phyloP scores from a whole-genome alignment of 805 yeast genomes.

The Blastobotrys parvus region DNA sequence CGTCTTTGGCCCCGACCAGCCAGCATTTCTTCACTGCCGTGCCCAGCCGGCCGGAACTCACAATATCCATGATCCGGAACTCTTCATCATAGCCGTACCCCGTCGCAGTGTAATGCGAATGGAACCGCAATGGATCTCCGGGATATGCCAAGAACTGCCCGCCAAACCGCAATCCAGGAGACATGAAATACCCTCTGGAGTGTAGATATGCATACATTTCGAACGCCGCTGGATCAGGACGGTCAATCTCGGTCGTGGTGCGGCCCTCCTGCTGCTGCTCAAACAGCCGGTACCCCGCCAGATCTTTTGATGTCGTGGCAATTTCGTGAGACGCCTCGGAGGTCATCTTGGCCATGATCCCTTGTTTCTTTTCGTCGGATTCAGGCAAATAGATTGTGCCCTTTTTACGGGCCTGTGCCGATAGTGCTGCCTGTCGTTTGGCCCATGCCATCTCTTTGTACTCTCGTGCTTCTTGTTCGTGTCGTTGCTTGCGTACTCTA shows the following conservation, averaged over 20 bases:
- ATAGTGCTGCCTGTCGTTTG: constrained; percentile 15
- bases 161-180: constrained; percentile 90
- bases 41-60: constrained; percentile 85
- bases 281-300: constrained; percentile 13
- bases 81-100: constrained; percentile 42
- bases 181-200: constrained; percentile 41
- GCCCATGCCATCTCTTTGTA: constrained; percentile 14
- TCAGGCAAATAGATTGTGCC: constrained; percentile 5
- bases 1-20: constrained; percentile 38
- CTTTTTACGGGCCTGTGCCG: constrained; percentile 10
- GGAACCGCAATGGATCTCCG: constrained; percentile 87
- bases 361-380: constrained; percentile 7
- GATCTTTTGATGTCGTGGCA: constrained; percentile 6
- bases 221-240: constrained; percentile 19
- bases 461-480: constrained; percentile 14
- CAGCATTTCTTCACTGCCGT: constrained; percentile 86
- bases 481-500: constrained; percentile 11
- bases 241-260: neutral
- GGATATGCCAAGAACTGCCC: constrained; percentile 86
- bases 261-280: neutral
- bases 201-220: constrained; percentile 36
- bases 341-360: constrained; percentile 6
- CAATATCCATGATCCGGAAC: constrained; percentile 49
- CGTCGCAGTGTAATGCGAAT: constrained; percentile 72
- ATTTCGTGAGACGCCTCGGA: constrained; percentile 8